Evolutionary conservation across 805 yeast genomes (phyloP), one percentile per base, ranked within the genome.

Genomic region (Saccharomyces eubayanus): DNA sequence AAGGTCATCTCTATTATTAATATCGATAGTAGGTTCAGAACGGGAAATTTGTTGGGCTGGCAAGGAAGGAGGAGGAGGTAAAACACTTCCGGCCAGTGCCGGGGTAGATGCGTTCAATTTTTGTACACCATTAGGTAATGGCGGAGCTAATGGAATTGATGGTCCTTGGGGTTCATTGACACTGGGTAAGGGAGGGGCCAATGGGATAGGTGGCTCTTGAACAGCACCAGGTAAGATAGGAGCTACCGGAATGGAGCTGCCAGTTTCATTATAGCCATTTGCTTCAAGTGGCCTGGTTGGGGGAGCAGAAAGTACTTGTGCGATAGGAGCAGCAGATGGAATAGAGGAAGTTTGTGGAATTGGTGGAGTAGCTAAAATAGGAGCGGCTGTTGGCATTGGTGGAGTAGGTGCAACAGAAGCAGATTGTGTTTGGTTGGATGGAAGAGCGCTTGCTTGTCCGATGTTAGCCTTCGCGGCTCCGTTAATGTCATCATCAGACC

Each of bases 141-240:
- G 60, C 6, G 58, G 60, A n/a, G 57, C 54, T 21, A 56, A 56
- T 5, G 60, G 58, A 29, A 51, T 28, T 30, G 31, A 48, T 43
- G 51, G 58, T 31, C 47, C 31, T 10, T 29, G 36, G 14, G 31
- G 29, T 6, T 27, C 50, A 21, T 55, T 51, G n/a, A 55, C 53
- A 11, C 60, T 58, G 6, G 76, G 76, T 16, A 74, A 62, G 12
- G 79, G 76, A 11, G 81, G 77, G 2, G 80, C 74, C 6, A 77
- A 69, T 4, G 77, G 73, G 20, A 75, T 67, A 1, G 71, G 61
- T 31, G 67, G 61, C 24, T 63, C 64, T 5, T 68, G 59, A 49
- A 69, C 68, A 11, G 16, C 30, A 12, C 12, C 1, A 31, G 30
- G 40, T 14, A 31, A 51, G 4, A 60, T 55, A n/a, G 63, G 63